Evolutionary conservation across 495 filamentous ascomycete species (phyloP).

Genomic region (Daldinia grandis): DNA sequence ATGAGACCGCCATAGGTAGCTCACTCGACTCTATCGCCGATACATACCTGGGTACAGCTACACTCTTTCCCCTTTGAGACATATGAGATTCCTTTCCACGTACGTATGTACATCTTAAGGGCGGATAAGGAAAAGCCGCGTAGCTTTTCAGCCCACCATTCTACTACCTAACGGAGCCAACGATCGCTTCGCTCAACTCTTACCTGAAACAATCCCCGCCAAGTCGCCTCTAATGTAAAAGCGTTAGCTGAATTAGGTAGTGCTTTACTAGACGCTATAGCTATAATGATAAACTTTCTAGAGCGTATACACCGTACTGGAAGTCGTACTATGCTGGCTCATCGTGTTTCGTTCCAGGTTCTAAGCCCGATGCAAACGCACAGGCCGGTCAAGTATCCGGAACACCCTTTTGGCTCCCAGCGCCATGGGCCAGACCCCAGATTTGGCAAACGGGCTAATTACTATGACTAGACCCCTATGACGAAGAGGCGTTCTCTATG

Average conservation of each 20-base stretch:
- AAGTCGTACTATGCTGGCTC: neutral
- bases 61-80: neutral
- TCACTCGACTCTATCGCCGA: neutral
- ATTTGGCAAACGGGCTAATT: constrained; percentile 43
- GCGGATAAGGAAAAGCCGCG: constrained; percentile 11
- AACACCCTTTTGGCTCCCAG: constrained; percentile 33
- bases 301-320: neutral
- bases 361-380: constrained; percentile 28
- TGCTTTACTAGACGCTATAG: neutral
- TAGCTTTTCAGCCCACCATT: constrained; percentile 15
- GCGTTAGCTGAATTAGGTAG: neutral
- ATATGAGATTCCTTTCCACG: neutral
- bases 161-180: constrained; percentile 9
- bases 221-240: constrained; percentile 8
- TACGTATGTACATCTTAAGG: neutral
- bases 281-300: neutral
- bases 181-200: constrained; percentile 5
- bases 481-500: constrained; percentile 26
- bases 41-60: neutral
- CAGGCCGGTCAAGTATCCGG: constrained; percentile 35
- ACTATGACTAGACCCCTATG: constrained; percentile 31
- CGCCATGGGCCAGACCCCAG: constrained; percentile 41
- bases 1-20: neutral
- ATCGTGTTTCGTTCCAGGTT: neutral
- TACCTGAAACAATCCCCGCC: neutral